These are phyloP conservation scores for Coprinellus micaceus DNA, from an alignment of 768 basidiomycete genomes.

Conservation along the genomic window DNA sequence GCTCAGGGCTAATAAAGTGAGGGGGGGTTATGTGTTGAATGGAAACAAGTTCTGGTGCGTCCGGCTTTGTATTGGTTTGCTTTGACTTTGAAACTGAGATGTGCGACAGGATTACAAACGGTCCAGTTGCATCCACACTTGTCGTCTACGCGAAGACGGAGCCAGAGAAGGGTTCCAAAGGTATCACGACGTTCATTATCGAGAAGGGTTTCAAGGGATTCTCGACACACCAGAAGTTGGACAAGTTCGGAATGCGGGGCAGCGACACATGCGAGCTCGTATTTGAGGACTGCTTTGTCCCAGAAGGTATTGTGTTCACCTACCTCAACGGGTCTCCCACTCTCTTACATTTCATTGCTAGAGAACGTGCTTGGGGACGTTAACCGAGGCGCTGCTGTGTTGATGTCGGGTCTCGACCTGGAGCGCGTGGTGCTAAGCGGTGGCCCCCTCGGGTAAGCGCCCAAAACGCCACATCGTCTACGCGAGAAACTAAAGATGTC, in stretches of 20 bases:
- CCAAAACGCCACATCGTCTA: constrained; percentile 2
- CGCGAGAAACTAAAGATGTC: too few relatives aligned
- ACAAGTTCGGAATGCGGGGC: constrained; percentile 96
- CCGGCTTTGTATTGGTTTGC: neutral
- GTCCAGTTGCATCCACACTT: constrained; percentile 84
- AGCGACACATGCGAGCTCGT: constrained; percentile 93
- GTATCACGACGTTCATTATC: constrained; percentile 89
- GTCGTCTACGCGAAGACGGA: constrained; percentile 91
- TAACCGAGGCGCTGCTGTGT: constrained; percentile 76
- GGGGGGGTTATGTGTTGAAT: constrained; percentile 75
- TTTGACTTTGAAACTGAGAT: constrained; percentile 5
- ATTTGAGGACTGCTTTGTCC: constrained; percentile 87
- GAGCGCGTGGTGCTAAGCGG: constrained; percentile 90
- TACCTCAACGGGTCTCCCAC: constrained; percentile 2
- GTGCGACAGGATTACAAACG: constrained; percentile 83
- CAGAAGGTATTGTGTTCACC: constrained; percentile 55
- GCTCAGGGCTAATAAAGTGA: constrained; percentile 72
- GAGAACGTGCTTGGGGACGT: constrained; percentile 83
- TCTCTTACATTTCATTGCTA: constrained; percentile 25
- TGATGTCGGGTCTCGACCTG: constrained; percentile 93
- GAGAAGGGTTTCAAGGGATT: constrained; percentile 82
- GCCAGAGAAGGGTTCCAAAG: constrained; percentile 74
- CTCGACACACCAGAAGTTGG: constrained; percentile 85
- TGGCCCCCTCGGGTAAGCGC: constrained; percentile 77
- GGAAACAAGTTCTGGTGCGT: constrained; percentile 91